Conservation (phyloP, 2,329 filamentous ascomycete genomes). For the Epichloe sp. region DNA sequence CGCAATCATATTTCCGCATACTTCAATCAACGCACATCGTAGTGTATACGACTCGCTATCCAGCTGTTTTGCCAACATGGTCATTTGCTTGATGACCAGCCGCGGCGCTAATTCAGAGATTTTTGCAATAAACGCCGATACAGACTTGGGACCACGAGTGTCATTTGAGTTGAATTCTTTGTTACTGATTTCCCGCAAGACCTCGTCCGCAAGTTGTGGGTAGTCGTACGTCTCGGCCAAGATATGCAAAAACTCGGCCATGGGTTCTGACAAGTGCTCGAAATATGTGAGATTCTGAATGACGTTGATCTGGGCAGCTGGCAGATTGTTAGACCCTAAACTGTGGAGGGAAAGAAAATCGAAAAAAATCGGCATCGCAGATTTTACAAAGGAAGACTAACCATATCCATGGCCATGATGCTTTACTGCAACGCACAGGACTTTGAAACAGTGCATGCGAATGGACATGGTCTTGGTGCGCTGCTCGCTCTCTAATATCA, state of each 20-base stretch:
- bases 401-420: constrained; percentile 95
- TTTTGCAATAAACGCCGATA: constrained; percentile 85
- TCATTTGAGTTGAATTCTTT: constrained; percentile 98
- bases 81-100: constrained; percentile 95
- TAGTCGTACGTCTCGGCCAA: constrained; percentile 96
- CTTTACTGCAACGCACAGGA: constrained; percentile 91
- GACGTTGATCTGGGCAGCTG: constrained; percentile 91
- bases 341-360: too few species aligned
- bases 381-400: constrained; percentile 25
- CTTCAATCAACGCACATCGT: constrained; percentile 86
- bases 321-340: constrained; percentile 13
- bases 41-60: constrained; percentile 97
- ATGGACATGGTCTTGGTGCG: constrained; percentile 80
- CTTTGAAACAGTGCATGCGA: constrained; percentile 94
- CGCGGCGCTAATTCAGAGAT: constrained; percentile 85
- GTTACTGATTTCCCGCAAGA: constrained; percentile 84
- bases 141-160: constrained; percentile 86
- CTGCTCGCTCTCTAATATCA: constrained; percentile 87
- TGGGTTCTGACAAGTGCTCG: constrained; percentile 95
- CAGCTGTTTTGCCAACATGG: constrained; percentile 80
- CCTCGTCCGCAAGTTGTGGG: constrained; percentile 85
- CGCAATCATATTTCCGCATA: constrained; percentile 87
- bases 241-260: constrained; percentile 97
- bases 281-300: constrained; percentile 97
- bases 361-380: neutral